Evolutionary conservation across 805 yeast species (phyloP), one percentile per base, ranked within the genome.

Genomic region (Cyberlindnera subsufficiens): DNA sequence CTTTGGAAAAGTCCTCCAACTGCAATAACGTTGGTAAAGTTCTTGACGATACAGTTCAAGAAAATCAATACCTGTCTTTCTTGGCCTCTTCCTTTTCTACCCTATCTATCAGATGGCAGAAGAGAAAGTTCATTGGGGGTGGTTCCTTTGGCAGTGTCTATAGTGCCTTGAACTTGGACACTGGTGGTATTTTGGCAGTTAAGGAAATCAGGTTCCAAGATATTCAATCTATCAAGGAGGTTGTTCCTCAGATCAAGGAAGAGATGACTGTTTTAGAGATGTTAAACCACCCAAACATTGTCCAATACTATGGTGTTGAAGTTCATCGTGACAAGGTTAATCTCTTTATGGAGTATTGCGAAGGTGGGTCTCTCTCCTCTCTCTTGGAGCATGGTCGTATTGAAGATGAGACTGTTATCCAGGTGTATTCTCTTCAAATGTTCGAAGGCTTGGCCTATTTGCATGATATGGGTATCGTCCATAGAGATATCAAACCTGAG

Each of bases 291-390:
- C 98, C 98, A 9, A 93, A 93, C 58, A 85, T 93, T 53, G 98
- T 93, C 6, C 96, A 90, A 60, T 93, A 91, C 60, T 90, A 80
- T 58, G 99, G 99, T 40, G 96, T 93, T 31, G 98, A 93, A 62
- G 97, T 93, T 6, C 98, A 93, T 63, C 75, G 97, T 42, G 98
- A 93, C 62, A 79, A 86, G 50, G 97, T 93, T 15, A 90, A 88
- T 61, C 82, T 93, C 29, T 93, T 93, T 61, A 93, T 93, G 99
- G 99, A 93, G 64, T 90, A 77, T 65, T 93, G 99, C 68, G 95
- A 90, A 54, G 90, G 96, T 32, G 98, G 98, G 1, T 90, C 98
- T 0, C 69, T 93, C 44, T 88, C 96, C 0, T 78, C 86, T 6
- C 66, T 90, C 37, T 70, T 93, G 47, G 89, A 86, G 44, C 93